Evolutionary conservation across 2,329 filamentous ascomycete genomes (phyloP).

Genomic region (Diaporthe ilicicola): DNA sequence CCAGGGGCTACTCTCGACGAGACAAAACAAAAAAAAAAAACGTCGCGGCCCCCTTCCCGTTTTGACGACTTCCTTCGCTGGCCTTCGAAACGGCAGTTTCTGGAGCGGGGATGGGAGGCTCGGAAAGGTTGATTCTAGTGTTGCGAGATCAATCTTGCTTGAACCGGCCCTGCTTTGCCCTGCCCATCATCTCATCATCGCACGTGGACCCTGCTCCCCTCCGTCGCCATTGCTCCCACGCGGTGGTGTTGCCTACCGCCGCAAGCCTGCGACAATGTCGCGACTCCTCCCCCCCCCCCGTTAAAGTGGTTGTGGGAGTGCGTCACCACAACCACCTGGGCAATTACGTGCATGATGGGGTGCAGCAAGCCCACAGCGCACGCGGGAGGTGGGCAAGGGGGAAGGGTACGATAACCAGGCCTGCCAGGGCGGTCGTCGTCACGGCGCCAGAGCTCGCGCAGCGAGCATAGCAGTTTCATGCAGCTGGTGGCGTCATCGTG

Average conservation of each 20-base stretch:
- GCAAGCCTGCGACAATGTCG: slow-evolving; percentile 7
- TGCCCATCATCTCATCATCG: neutral
- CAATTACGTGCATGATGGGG: slow-evolving; percentile 25
- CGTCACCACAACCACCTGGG: slow-evolving; percentile 1
- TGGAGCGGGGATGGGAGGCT: neutral
- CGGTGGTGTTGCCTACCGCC: neutral
- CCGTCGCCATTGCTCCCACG: no score
- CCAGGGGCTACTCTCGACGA: neutral
- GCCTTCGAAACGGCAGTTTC: neutral
- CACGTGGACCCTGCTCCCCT: neutral
- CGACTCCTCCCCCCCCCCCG: neutral
- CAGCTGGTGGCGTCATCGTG: slow-evolving; percentile 24
- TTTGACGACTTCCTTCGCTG: neutral
- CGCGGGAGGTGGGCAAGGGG: neutral
- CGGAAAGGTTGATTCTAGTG: slow-evolving; percentile 4
- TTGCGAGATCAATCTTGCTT: no score
- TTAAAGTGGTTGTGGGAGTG: neutral
- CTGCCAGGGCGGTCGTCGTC: neutral
- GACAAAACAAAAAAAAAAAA: neutral
- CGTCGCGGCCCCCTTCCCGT: neutral
- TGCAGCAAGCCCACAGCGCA: neutral
- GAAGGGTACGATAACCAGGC: neutral
- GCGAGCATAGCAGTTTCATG: slow-evolving; percentile 13
- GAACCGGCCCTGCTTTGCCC: neutral
- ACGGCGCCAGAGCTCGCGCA: neutral